Percentiles rank a stretch among this genome's conserved stretches.
Conservation (phyloP, 805 yeast species). For the Candida parachauliodes region DNA sequence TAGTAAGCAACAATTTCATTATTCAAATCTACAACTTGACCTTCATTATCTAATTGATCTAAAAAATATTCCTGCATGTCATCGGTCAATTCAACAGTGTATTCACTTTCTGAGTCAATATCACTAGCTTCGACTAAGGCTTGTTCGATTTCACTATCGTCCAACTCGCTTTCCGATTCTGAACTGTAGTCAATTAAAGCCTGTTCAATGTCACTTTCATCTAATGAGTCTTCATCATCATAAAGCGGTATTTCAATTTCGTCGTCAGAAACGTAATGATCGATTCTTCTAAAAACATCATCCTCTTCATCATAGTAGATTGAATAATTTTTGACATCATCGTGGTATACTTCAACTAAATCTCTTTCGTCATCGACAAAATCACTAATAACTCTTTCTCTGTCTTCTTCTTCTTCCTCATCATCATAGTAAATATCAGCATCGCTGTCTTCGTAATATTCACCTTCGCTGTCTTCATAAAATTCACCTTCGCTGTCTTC, state of each 20-base stretch:
- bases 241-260: constrained; percentile 13
- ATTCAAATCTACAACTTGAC: constrained; percentile 25
- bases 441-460: constrained; percentile 9
- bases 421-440: constrained; percentile 4
- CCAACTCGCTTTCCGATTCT: constrained; percentile 8
- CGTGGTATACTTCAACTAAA: no score
- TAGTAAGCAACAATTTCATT: constrained; percentile 26
- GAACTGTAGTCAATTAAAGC: constrained; percentile 3
- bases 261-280: no score
- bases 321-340: no score
- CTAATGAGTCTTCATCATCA: constrained; percentile 7
- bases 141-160: constrained; percentile 9
- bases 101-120: constrained; percentile 14
- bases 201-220: constrained; percentile 10
- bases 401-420: constrained; percentile 9
- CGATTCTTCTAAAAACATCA: no score
- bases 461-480: constrained; percentile 5
- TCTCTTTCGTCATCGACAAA: no score
- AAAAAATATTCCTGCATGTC: constrained; percentile 29
- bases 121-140: constrained; percentile 7
- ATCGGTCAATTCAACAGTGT: constrained; percentile 29
- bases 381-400: no score
- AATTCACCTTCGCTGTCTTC: constrained; percentile 8
- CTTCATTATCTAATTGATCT: constrained; percentile 23
- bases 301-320: constrained; percentile 14